phyloP scores from a whole-genome alignment of 2,329 filamentous ascomycete genomes.

The Phyllosticta ampelicida region DNA sequence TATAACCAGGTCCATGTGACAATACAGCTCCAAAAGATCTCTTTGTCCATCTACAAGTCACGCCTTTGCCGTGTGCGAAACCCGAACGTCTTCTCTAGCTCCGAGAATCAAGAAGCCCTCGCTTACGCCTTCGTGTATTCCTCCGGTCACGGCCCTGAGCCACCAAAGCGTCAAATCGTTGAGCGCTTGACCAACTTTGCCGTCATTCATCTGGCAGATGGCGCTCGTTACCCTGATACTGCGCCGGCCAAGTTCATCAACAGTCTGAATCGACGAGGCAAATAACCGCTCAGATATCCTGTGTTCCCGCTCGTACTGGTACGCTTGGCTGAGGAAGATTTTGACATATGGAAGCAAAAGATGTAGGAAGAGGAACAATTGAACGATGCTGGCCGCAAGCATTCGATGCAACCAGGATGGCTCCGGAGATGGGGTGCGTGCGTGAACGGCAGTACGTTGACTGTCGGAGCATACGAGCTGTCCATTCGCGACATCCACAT shows the following conservation, averaged over 20 bases:
- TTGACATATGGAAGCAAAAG: conserved; percentile 52
- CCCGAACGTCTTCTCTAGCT: background rate
- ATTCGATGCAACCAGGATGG: conserved; percentile 48
- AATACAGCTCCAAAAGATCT: background rate
- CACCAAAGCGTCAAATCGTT: conserved; percentile 50
- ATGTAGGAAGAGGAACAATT: conserved; percentile 49
- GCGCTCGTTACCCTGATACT: conserved; percentile 43
- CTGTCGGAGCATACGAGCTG: conserved; percentile 11
- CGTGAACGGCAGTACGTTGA: conserved; percentile 1
- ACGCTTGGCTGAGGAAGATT: conserved; percentile 42
- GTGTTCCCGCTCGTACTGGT: conserved; percentile 55
- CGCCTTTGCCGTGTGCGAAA: background rate
- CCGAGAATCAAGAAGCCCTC: conserved; percentile 35
- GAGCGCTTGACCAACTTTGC: conserved; percentile 50
- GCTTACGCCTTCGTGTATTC: conserved; percentile 53
- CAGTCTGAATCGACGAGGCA: conserved; percentile 40
- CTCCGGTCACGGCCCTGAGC: conserved; percentile 52
- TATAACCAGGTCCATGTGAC: background rate
- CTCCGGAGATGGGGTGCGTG: conserved; percentile 11
- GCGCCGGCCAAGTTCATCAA: conserved; percentile 43
- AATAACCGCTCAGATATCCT: conserved; percentile 51
- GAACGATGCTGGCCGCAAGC: conserved; percentile 46
- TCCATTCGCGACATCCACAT: conserved; percentile 15
- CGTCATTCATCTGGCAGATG: conserved; percentile 52
- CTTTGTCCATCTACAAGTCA: background rate